Base-by-base conservation (phyloP, 208 protist genomes). In the Trypanosoma brucei region DNA sequence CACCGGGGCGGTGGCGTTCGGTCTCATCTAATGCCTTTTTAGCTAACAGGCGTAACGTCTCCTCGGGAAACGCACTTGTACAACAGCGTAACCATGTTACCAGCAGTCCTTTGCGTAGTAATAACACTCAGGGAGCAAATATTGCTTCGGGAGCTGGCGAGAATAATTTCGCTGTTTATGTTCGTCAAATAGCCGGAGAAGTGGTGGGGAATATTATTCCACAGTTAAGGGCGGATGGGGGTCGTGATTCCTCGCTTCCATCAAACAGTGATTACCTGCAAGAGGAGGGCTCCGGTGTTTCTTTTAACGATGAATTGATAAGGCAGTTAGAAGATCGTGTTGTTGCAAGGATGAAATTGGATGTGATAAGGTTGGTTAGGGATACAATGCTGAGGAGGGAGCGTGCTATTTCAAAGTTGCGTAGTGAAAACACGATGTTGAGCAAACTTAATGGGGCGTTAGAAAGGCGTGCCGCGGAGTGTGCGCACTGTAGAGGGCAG, bases 311-410 rank as follows among this genome's bases (percentile, higher is more conserved):
- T 14, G 14, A 61, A 55, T 61, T 61, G 46, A 14, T 72, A 13
- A 59, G 14, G 33, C 52, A 64, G 22, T 8, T 84, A 37, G 71
- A 80, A 50, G 59, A 61, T 31, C 62, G 66, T 1, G 70, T 81
- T 46, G 63, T 61, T 7, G 61, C 48, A 4, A 49, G 70, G 30
- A 68, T 88, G 40, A 78, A 84, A 62, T 30, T 40, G 9, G 75
- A 90, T 58, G 50, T 90, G 30, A 62, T 63, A 5, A 22, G 42
- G 5, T 62, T 78, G 36, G 62, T 88, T 33, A 64, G 71, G 61
- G 49, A 83, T n/a, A 67, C 75, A 3, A 56, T 88, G 30, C 51
- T 68, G 9, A 66, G 78, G 55, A 80, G 78, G 30, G 79, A 88
- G 30, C 45, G 54, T 0, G 38, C 70, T 31, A 83, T 90, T 38